phyloP scores from a whole-genome alignment of 1,284 basidiomycete genomes.

The Amylostereum chailletii region DNA sequence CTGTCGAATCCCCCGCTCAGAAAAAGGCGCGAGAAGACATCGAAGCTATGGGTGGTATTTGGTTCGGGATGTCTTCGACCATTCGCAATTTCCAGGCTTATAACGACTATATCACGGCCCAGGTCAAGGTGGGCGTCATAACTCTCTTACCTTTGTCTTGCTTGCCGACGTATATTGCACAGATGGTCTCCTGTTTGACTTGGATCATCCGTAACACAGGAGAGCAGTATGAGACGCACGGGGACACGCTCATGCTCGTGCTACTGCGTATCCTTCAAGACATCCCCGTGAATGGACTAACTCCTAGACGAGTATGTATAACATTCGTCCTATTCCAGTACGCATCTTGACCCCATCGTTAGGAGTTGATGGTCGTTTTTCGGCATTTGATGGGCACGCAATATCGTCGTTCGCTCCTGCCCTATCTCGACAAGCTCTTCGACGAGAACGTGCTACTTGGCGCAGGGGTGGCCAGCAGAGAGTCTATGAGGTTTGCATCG shows the following conservation, averaged over 20 bases:
- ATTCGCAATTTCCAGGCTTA: constrained; percentile 78
- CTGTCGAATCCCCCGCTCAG: constrained; percentile 84
- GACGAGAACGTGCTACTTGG: constrained; percentile 92
- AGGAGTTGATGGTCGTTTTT: constrained; percentile 92
- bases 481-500: constrained; percentile 63
- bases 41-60: constrained; percentile 72
- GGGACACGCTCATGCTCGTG: constrained; percentile 75
- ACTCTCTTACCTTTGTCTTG: neutral
- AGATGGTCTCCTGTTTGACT: constrained; percentile 91
- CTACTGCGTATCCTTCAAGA: constrained; percentile 89
- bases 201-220: constrained; percentile 76
- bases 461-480: constrained; percentile 71
- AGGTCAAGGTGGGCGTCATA: constrained; percentile 71
- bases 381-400: constrained; percentile 85
- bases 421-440: constrained; percentile 85
- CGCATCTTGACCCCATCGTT: neutral
- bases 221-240: constrained; percentile 72
- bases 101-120: constrained; percentile 84
- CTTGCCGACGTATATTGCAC: neutral
- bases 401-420: constrained; percentile 75
- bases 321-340: neutral
- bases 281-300: constrained; percentile 84
- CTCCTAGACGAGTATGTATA: constrained; percentile 60
- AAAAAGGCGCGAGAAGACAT: constrained; percentile 74
- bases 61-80: constrained; percentile 78